Evolutionary conservation across 306 rosid genomes (phyloP).

Genomic region (Trichosanthes truncata): DNA sequence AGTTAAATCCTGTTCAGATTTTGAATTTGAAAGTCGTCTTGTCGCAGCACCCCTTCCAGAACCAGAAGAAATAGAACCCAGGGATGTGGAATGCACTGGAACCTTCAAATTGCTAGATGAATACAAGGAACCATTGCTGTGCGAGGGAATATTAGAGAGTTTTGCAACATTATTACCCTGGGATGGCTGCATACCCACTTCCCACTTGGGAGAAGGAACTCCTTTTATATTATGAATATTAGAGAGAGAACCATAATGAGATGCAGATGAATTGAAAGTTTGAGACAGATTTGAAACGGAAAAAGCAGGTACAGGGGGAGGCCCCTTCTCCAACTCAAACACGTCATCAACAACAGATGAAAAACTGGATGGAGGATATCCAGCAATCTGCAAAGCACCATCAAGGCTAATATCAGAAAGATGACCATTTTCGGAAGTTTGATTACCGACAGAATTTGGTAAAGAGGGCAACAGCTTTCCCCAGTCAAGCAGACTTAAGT

Average conservation of each 20-base stretch:
- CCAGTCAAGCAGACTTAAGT: conserved; percentile 68
- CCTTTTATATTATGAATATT: conserved; percentile 47
- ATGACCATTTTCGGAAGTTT: conserved; percentile 44
- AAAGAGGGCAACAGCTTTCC: conserved; percentile 44
- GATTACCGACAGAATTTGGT: conserved; percentile 38
- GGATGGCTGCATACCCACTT: conserved; percentile 50
- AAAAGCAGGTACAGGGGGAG: conserved; percentile 35
- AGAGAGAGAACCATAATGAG: conserved; percentile 58
- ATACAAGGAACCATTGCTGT: conserved; percentile 50
- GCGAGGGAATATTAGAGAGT: conserved; percentile 27
- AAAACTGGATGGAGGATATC: conserved; percentile 68
- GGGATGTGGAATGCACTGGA: conserved; percentile 54
- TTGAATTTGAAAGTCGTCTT: conserved; percentile 65
- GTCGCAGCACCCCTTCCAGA: conserved; percentile 48
- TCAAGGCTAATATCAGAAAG: conserved; percentile 44
- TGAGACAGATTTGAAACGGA: conserved; percentile 43
- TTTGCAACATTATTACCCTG: conserved; percentile 42
- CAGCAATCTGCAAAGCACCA: conserved; percentile 46
- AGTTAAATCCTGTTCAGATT: conserved; percentile 94
- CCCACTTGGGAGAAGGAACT: conserved; percentile 76
- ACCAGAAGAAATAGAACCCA: conserved; percentile 48
- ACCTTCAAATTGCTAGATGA: conserved; percentile 55
- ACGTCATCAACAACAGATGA: conserved; percentile 90
- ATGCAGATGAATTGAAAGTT: conserved; percentile 39
- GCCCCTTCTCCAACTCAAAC: conserved; percentile 76